These are phyloP conservation scores for Epicoccum sorghinum DNA, from an alignment of 2,329 filamentous ascomycete genomes.

Conservation along the genomic window DNA sequence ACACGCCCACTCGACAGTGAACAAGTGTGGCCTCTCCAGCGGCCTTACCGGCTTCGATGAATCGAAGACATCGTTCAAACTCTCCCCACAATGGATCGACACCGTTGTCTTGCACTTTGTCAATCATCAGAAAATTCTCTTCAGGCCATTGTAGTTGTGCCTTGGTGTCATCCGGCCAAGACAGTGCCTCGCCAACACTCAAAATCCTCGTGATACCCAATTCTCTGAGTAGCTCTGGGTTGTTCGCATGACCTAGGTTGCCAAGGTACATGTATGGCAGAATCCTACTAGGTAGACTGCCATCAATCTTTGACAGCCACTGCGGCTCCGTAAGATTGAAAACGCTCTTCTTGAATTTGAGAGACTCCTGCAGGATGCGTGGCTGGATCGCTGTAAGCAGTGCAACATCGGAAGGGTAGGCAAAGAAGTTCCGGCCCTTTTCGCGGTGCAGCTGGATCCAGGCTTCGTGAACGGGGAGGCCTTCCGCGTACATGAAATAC, in stretches of 20 bases:
- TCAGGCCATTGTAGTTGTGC: constrained; percentile 69
- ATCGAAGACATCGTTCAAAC: constrained; percentile 83
- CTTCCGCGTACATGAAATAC: constrained; percentile 92
- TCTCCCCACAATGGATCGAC: constrained; percentile 89
- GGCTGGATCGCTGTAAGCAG: constrained; percentile 78
- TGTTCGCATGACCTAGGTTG: constrained; percentile 92
- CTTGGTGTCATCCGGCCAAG: constrained; percentile 74
- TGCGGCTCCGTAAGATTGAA: constrained; percentile 68
- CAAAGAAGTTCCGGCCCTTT: constrained; percentile 91
- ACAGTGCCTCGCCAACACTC: constrained; percentile 87
- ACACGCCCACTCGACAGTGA: constrained; percentile 95
- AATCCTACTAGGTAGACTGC: constrained; percentile 86
- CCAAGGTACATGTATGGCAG: constrained; percentile 96
- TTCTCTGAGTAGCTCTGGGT: constrained; percentile 78
- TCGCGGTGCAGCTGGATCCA: constrained; percentile 85
- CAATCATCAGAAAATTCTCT: constrained; percentile 80
- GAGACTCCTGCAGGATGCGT: constrained; percentile 75
- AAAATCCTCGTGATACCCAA: constrained; percentile 87
- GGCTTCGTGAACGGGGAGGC: constrained; percentile 77
- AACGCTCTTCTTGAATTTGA: constrained; percentile 57
- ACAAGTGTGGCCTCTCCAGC: constrained; percentile 87
- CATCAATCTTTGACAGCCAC: constrained; percentile 86
- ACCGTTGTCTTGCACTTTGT: constrained; percentile 93
- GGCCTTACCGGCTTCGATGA: constrained; percentile 82
- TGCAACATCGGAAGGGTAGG: constrained; percentile 87